Base-by-base conservation (phyloP, 2,329 filamentous ascomycete species). In the Diaporthe ilicicola region DNA sequence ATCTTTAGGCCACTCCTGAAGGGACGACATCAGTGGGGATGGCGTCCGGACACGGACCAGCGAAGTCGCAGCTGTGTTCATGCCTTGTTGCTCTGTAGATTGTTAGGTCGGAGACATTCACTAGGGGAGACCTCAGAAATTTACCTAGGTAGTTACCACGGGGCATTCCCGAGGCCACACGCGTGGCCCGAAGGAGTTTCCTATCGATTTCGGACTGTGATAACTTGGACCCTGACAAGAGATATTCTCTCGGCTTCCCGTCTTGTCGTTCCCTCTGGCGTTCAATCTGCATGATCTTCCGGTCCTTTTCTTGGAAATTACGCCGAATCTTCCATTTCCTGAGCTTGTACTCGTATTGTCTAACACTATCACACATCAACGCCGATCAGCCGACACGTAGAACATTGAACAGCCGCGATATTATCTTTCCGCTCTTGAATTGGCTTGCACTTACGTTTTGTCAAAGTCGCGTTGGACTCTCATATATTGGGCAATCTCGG, bases 161-260 rank as follows among this genome's bases (percentile, higher is more conserved):
- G n/a, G n/a, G n/a, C n/a, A n/a, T n/a, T n/a, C n/a, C n/a, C n/a
- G n/a, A n/a, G n/a, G n/a, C n/a, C n/a, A n/a, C n/a, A n/a, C n/a
- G n/a, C n/a, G n/a, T n/a, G n/a, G n/a, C 0, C 10, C 8, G 8
- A 1, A 12, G n/a, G n/a, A 10, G 10, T 1, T 2, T 12, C 4
- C 27, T 62, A 24, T 17, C 67, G 44, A 4, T n/a, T 50, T 27
- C 24, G 1, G 34, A 10, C 55, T 54, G 44, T 22, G n/a, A n/a
- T n/a, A n/a, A n/a, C 19, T 37, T 4, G 4, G 44, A 8, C 67
- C 67, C 67, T 13, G 67, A 64, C 17, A 69, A 24, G 7, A 44
- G 7, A 1, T 53, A 2, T 12, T 69, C 54, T 1, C 55, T 69
- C 2, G 3, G 13, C 1, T 6, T 39, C 3, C 55, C 67, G 27